Conservation (phyloP, 768 basidiomycete species). For the Mycena olivaceomarginata region DNA sequence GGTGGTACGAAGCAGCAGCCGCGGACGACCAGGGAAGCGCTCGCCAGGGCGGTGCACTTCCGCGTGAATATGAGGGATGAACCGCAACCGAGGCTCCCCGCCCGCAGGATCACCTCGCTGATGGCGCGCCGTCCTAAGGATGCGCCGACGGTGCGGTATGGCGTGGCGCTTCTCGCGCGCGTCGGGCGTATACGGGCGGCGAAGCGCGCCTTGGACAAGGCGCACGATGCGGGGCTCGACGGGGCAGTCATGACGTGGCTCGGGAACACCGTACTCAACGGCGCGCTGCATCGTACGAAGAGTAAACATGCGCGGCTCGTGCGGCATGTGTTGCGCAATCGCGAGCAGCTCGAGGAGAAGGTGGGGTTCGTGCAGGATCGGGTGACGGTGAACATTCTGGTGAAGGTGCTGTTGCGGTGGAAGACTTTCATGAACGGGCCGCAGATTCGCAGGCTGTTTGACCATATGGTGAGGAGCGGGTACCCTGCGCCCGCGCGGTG, state of each 20-base stretch:
- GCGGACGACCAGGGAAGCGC: conserved; percentile 48
- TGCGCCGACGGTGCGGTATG: conserved; percentile 54
- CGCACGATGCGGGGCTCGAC: conserved; percentile 52
- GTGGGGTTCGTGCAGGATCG: conserved; percentile 78
- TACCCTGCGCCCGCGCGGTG: conserved; percentile 67
- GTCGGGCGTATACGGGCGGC: conserved; percentile 66
- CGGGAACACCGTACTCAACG: conserved; percentile 77
- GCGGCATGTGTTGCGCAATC: conserved; percentile 62
- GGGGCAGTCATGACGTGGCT: conserved; percentile 60
- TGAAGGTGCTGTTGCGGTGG: conserved; percentile 78
- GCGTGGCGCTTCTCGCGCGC: conserved; percentile 62
- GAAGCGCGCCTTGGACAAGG: conserved; percentile 60
- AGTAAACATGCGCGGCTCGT: conserved; percentile 67
- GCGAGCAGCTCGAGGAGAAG: conserved; percentile 63
- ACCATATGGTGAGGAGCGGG: conserved; percentile 75
- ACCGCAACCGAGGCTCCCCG: conserved; percentile 39
- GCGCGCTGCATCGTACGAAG: conserved; percentile 54
- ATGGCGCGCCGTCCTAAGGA: conserved; percentile 49
- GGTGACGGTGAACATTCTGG: conserved; percentile 81
- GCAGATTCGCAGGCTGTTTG: conserved; percentile 76
- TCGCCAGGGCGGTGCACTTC: conserved; percentile 52
- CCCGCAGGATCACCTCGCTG: conserved; percentile 49
- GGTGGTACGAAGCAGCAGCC: conserved; percentile 23
- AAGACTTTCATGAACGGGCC: conserved; percentile 60
- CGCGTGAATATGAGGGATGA: conserved; percentile 34